Evolutionary conservation across 1,139 yeast genomes (phyloP).

Genomic region (Pichia sorboxylosa): DNA sequence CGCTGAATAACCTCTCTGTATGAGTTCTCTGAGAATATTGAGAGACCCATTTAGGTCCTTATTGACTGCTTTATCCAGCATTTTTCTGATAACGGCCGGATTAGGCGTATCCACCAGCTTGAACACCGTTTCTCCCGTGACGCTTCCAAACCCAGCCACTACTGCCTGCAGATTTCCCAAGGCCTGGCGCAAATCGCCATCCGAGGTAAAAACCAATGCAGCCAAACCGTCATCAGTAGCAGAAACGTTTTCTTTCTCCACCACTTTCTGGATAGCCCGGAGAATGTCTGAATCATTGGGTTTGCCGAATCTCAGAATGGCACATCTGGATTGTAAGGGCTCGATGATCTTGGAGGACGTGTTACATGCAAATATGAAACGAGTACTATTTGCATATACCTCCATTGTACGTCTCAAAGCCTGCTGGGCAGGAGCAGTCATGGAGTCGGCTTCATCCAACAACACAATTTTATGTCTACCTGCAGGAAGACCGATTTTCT

Average conservation of each 20-base stretch:
- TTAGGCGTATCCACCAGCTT: slow-evolving; percentile 96
- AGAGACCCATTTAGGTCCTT: slow-evolving; percentile 44
- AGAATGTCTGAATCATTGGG: slow-evolving; percentile 78
- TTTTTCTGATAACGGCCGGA: slow-evolving; percentile 72
- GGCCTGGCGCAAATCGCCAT: slow-evolving; percentile 99
- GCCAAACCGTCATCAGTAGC: slow-evolving; percentile 81
- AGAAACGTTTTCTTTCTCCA: slow-evolving; percentile 38
- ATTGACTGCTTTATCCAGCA: slow-evolving; percentile 44
- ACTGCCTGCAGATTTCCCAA: slow-evolving; percentile 88
- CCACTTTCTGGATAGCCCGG: slow-evolving; percentile 61
- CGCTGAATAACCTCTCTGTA: slow-evolving; percentile 89
- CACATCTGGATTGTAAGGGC: slow-evolving; percentile 94
- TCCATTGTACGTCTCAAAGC: slow-evolving; percentile 97
- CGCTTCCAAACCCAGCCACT: slow-evolving; percentile 85
- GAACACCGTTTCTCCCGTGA: slow-evolving; percentile 83
- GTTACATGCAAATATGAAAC: slow-evolving; percentile 97
- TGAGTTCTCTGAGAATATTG: slow-evolving; percentile 52
- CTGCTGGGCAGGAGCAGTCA: slow-evolving; percentile 98
- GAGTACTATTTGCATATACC: slow-evolving; percentile 80
- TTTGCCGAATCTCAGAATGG: slow-evolving; percentile 75
- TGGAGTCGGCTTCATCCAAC: slow-evolving; percentile 93
- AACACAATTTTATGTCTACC: slow-evolving; percentile 84
- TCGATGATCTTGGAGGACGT: slow-evolving; percentile 90
- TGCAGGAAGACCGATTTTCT: slow-evolving; percentile 61
- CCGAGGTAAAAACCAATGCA: slow-evolving; percentile 92